Evolutionary conservation across 371 early-diverging fungal species (phyloP), one percentile per base, ranked within the genome.

Genomic region (Mortierella sp.): DNA sequence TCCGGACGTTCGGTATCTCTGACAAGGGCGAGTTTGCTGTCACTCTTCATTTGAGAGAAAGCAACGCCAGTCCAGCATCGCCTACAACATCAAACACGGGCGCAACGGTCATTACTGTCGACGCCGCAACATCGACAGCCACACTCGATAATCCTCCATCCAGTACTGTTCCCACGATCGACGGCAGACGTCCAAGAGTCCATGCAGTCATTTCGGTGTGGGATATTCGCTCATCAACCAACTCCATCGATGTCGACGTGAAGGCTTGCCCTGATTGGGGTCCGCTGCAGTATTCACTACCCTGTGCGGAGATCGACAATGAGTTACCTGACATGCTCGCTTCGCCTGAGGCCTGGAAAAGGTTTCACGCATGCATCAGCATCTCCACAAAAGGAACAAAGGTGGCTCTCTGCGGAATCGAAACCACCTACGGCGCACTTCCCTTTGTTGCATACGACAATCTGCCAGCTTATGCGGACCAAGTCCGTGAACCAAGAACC

Each of bases 1-100:
- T 80, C 5, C n/a, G 32, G 0, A 41, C 70, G 11, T 80, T n/a
- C 55, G 80, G 75, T 1, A 21, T 80, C 29, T 80, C 80, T 5
- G 75, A 71, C 44, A 41, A 27, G 18, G 80, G 72, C 27, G 43
- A 63, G 16, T 65, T 75, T 35, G 80, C 72, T 16, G 72, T 56
- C 1, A 75, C 80, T 3, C 43, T 75, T 1, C 63, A 63, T 35
- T 29, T 63, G 63, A 63, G 35, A 35, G 63, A 35, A 29, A 29
- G 14, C 5, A 8, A 24, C 10, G 0, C 56, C 56, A 55, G 10
- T n/a, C 56, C n/a, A 10, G 60, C 32, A 3, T 32, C 29, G 29
- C 60, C n/a, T 46, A 12, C 44, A 8, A 44, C 12, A 12, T 46
- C 46, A 12, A 46, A 46, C 46, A 8, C 5, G 46, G 32, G 4